Base-by-base conservation (phyloP, 257 asterid species). In the Misopates orontium region DNA sequence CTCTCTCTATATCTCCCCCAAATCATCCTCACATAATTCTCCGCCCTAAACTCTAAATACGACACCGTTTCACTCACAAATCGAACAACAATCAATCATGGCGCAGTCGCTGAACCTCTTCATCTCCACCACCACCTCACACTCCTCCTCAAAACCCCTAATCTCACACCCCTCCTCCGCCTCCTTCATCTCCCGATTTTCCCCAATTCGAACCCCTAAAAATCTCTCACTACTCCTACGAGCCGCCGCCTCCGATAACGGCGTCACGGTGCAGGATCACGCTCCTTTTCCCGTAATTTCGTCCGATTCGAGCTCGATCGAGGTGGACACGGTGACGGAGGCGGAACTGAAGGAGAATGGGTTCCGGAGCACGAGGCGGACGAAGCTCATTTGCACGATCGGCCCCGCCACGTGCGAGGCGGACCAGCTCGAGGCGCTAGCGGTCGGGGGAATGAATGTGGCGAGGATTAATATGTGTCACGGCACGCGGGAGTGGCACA, bases 381-480 rank as follows among this genome's bases (percentile, higher is more conserved):
- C 99, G 50, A 94, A 94, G 84, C 82, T 94, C 25, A 72, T 90
- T 42, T 94, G 96, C 77, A 88, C 99, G 31, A 84, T 94, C 48
- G 99, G 99, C 1, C 97, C 97, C 1, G 82, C 83, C 8, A 83
- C 95, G 52, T 87, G 97, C 48, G 79, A 80, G 68, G 85, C 94
- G 73, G 95, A 90, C 79, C 88, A 87, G 83, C 78, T 93, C 75
- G 97, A 93, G 83, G 96, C 95, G 44, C 73, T 93, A 73, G 99
- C 99, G 7, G 97, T 82, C 4, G 99, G 95, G 9, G 99, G 99
- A 28, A 88, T 90, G 98, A 90, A 94, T 72, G 96, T 90, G 56
- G 96, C 96, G 1, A 84, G 99, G 81, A 83, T 94, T 68, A 94
- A 94, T 71, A 94, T 94, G 99, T 94, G 99, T 63, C 99, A 94